Base-by-base conservation (phyloP, 305 asterid genomes). In the Fraxinus latifolia region DNA sequence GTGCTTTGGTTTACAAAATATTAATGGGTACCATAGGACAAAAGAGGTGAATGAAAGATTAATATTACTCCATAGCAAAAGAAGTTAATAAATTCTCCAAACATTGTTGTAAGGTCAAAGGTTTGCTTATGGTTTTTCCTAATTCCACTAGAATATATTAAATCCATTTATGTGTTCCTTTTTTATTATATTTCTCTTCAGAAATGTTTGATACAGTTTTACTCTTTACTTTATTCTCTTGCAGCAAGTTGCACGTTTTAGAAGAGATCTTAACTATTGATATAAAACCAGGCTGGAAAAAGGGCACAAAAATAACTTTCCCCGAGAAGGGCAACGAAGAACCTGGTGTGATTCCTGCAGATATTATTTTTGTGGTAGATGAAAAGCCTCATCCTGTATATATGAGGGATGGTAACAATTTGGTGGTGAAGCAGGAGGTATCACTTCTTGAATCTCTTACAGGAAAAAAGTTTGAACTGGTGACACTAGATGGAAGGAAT, bases 211-310 rank as follows among this genome's bases (percentile, higher is more conserved):
- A 29, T 68, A 4, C 21, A 27, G 21, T 76, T 79, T 11, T 58
- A 47, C 39, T 81, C 77, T 79, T 21, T 79, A 37, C 75, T n/a
- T 83, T 62, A 17, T 77, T 81, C 32, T 85, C 74, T 71, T 89
- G 90, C 93, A 95, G 98, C 53, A 90, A 83, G 80, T 65, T 76
- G 32, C 90, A 92, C 14, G 84, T 84, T 25, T 44, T 90, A 37
- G 97, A 95, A 83, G 97, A 95, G 89, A 91, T 93, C 79, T 83
- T 95, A 83, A 90, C 95, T 4, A 92, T 95, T 7, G 98, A 95
- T 82, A 90, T 95, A 85, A 91, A 90, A 80, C 96, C 97, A n/a
- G 98, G 98, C 72, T 95, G 98, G 97, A 95, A 95, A 88, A 95
- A 93, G 83, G 98, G 98, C 85, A 95, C 98, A 73, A 95, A 93